Base-by-base conservation (phyloP, 805 yeast species). In the Candida michaelii region DNA sequence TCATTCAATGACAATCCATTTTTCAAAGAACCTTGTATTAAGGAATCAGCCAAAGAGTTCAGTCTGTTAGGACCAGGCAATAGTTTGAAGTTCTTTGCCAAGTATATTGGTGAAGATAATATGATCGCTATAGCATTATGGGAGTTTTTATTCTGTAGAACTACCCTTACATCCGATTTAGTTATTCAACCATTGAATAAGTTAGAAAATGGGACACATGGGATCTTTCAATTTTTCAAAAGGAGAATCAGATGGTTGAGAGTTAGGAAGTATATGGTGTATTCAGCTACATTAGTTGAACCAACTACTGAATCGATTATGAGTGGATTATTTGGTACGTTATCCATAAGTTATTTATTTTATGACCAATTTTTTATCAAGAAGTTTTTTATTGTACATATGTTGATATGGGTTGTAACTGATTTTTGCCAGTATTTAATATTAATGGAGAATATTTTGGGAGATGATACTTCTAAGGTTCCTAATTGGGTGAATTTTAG, bases 101-200 rank as follows among this genome's bases (percentile, higher is more conserved):
- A 80, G 43, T 89, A 83, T 58, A 89, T 89, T 55, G 96, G 96
- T 5, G 97, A 89, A 58, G 97, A 89, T 60, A 89, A 89, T 60
- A 85, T 88, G 95, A 89, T 89, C 48, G 95, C 87, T 4, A 88
- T 86, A 37, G 86, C 89, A 1, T 58, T 89, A 13, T 89, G 96
- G 96, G 79, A 80, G 38, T 59, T 59, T 45, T 82, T 85, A 17
- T 42, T 54, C 17, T 84, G 86, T 2, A 68, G 89, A 50, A 86
- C 95, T 0, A 89, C 84, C 0, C 70, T 88, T 72, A 82, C 91
- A 0, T 80, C 85, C 1, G 96, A 89, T 57, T 75, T 80, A 36
- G 96, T 82, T 1, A 63, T 86, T 3, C 97, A 89, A 57, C 96
- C 96, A 0, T 51, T 71, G 23, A 56, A 64, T 42, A 41, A 46